Conservation (phyloP, 345 rosid species). For the Camelina laxa region DNA sequence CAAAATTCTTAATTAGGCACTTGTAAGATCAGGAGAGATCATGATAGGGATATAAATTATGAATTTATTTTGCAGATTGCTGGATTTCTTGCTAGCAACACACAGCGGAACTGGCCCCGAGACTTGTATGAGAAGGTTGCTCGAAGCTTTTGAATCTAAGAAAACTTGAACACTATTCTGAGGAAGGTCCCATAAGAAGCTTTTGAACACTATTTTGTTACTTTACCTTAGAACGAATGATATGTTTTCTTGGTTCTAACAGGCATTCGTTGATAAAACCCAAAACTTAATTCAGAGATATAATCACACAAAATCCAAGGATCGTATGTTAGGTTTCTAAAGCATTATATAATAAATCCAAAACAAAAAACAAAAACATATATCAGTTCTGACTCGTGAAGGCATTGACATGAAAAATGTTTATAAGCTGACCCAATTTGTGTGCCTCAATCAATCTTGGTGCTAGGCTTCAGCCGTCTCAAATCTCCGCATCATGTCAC, state of each 20-base stretch:
- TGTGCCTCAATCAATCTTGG: constrained; percentile 9
- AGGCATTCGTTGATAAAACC: not conserved
- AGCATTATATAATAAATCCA: constrained; percentile 17
- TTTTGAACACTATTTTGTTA: constrained; percentile 5
- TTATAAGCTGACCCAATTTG: constrained; percentile 29
- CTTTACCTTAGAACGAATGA: not conserved
- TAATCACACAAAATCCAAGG: constrained; percentile 41
- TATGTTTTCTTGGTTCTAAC: not conserved
- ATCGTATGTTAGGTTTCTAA: constrained; percentile 43
- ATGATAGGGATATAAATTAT: not conserved
- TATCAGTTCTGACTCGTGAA: constrained; percentile 27
- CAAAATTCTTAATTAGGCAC: not conserved
- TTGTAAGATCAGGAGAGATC: not conserved
- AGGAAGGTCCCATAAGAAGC: not conserved
- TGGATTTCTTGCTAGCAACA: constrained; percentile 71
- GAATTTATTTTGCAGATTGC: constrained; percentile 59
- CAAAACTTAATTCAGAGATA: constrained; percentile 25
- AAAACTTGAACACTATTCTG: not conserved
- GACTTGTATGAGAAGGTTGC: constrained; percentile 77
- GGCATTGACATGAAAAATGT: constrained; percentile 20
- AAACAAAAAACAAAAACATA: constrained; percentile 35
- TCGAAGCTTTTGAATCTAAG: constrained; percentile 60
- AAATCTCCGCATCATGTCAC: constrained; percentile 68
- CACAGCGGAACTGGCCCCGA: constrained; percentile 79
- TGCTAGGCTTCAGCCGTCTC: constrained; percentile 47